Conservation (phyloP, 2,329 filamentous ascomycete genomes). For the Colletotrichum musicola region DNA sequence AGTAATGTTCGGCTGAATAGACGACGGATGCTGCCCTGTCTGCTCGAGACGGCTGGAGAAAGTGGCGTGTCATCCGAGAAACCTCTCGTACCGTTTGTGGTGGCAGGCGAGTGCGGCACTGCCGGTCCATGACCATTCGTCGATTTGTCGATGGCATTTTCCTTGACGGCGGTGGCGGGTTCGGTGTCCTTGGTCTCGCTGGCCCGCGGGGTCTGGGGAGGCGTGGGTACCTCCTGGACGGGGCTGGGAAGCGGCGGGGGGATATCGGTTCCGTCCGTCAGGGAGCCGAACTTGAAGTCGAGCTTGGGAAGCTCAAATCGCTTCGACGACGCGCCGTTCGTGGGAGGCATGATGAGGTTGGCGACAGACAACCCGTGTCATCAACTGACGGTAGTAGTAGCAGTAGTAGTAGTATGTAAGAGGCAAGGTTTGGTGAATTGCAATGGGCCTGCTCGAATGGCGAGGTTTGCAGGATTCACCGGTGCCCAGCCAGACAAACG, state of each 20-base stretch:
- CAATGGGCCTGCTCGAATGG: slow-evolving; percentile 19
- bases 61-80: slow-evolving; percentile 63
- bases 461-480: slow-evolving; percentile 36
- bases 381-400: slow-evolving; percentile 24
- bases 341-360: slow-evolving; percentile 26
- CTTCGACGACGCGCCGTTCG: slow-evolving; percentile 38
- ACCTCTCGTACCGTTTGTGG: slow-evolving; percentile 59
- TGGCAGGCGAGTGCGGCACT: slow-evolving; percentile 38
- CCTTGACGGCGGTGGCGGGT: slow-evolving; percentile 31
- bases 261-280: slow-evolving; percentile 73
- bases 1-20: slow-evolving; percentile 68
- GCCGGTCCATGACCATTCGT: slow-evolving; percentile 41
- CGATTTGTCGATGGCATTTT: slow-evolving; percentile 40
- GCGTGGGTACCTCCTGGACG: slow-evolving; percentile 60
- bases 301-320: slow-evolving; percentile 70
- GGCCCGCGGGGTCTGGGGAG: slow-evolving; percentile 51
- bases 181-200: slow-evolving; percentile 44
- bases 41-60: slow-evolving; percentile 65
- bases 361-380: slow-evolving; percentile 23
- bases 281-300: slow-evolving; percentile 68
- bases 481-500: slow-evolving; percentile 30
- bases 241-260: slow-evolving; percentile 70
- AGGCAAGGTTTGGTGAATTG: slow-evolving; percentile 13
- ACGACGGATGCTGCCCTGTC: slow-evolving; percentile 68
- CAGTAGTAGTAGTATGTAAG: slow-evolving; percentile 3